Evolutionary conservation across 306 rosid species (phyloP), one percentile per base, ranked within the genome.

Genomic region (Leucaena leucocephala): DNA sequence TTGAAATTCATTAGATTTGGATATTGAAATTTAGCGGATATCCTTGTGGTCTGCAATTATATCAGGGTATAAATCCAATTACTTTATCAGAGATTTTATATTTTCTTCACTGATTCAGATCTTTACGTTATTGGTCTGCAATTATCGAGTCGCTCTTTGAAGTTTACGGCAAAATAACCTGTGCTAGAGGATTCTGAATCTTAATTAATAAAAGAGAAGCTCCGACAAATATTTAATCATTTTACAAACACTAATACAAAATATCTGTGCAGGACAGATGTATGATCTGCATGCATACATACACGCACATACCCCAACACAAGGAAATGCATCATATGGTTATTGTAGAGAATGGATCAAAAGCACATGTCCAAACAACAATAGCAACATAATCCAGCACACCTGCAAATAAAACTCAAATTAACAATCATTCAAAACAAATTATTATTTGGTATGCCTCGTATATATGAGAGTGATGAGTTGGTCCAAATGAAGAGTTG

Each of bases 361-460:
- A 86, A 84, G 86, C 90, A 86, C 78, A 86, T 78, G 70, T 86
- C 86, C 81, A 86, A 74, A 77, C 90, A 86, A 71, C 90, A 84
- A 78, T 75, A 81, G 73, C 87, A 84, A 72, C 90, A 84, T 83
- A 54, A 36, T 79, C 86, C 90, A 71, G 87, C 87, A 52, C 82
- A 78, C 73, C 90, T 84, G 79, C 71, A 72, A 39, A 66, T 58
- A 10, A 58, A 58, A 27, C 27, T 9, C 8, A 59, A 59, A 59
- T 59, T 2, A 59, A 22, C 16, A 21, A 9, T 21, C 8, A 7
- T 2, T 5, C 22, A 54, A 50, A 16, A 15, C 7, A 50, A 50
- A 50, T 8, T 19, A 50, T 17, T 15, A 13, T 48, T 48, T 36
- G 39, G 4, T 36, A 36, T 36, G 39, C 27, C 27, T 27, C 27